Evolutionary conservation across 2,329 filamentous ascomycete genomes (phyloP).

Genomic region (Aschersonia sp.): DNA sequence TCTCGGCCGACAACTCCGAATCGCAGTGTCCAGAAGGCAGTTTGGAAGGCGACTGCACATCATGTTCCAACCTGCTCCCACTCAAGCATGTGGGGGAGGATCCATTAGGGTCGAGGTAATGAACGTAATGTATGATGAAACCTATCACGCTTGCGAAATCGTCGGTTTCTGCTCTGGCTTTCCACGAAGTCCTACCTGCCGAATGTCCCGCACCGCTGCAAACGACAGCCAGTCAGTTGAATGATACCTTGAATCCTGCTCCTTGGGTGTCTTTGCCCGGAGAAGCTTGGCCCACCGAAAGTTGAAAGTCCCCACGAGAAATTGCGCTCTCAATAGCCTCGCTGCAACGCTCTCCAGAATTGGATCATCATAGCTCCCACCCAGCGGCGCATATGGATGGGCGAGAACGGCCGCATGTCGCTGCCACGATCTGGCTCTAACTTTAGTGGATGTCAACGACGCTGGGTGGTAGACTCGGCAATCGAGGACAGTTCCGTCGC

Average conservation of each 20-base stretch:
- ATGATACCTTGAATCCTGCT: background rate
- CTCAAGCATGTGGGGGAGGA: background rate
- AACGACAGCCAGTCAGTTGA: background rate
- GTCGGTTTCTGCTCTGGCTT: conserved; percentile 59
- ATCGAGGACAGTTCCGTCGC: conserved; percentile 62
- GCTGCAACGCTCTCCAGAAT: conserved; percentile 53
- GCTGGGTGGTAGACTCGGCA: conserved; percentile 70
- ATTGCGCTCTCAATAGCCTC: conserved; percentile 54
- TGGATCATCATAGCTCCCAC: conserved; percentile 71
- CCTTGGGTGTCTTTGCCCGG: background rate
- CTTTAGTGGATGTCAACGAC: conserved; percentile 21
- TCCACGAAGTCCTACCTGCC: conserved; percentile 74
- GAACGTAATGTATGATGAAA: conserved; percentile 62
- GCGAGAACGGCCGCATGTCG: conserved; percentile 52
- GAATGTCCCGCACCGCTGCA: conserved; percentile 62
- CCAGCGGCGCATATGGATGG: conserved; percentile 81
- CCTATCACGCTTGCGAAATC: conserved; percentile 78
- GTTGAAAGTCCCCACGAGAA: conserved; percentile 77
- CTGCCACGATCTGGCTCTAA: conserved; percentile 23
- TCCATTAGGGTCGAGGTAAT: conserved; percentile 31
- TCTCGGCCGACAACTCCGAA: too few relatives aligned
- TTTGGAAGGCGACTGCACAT: too few relatives aligned
- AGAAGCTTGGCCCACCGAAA: conserved; percentile 42
- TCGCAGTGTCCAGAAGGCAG: too few relatives aligned
- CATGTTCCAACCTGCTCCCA: too few relatives aligned